Evolutionary conservation across 495 filamentous ascomycete species (phyloP), one percentile per base, ranked within the genome.

Genomic region (Pyrenula aspistea): DNA sequence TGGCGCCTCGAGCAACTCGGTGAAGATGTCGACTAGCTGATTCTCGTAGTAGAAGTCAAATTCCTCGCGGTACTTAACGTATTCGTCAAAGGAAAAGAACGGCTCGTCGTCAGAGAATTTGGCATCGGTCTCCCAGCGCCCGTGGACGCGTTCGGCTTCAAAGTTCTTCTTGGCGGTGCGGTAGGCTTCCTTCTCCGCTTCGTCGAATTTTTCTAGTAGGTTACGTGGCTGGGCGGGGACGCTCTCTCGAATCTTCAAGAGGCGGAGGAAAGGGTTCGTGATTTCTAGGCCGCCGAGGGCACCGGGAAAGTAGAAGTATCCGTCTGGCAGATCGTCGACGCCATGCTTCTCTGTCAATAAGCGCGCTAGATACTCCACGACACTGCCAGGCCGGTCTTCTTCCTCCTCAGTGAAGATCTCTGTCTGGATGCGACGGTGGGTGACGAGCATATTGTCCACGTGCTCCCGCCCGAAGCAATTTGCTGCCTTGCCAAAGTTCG

Each of bases 401-500:
- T 51, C 54, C 21, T 66, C 68, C 4, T 50, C 25, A 36, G 61
- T 68, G 62, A 80, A 83, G 22, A 77, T 66, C 15, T 57, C 62
- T 20, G 69, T 59, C 36, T 85, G 78, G 42, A 84, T 81, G 19
- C 70, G 68, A 42, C 72, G 63, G 54, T 82, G 75, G 0, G 78
- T 76, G 12, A 62, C 57, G 19, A 83, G 71, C 57, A 82, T 78
- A 56, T 71, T 69, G 53, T 83, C 76, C 21, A 83, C 72, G 58
- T 84, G 82, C 19, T 69, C 61, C 25, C 66, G 70, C 0, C 81
- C 81, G 56, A 82, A 81, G 60, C 79, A 83, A 53, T 78, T 71
- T 0, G 81, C 78, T 0, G 79, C 71, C 56, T 77, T 71, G 1
- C 80, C 81, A 50, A 85, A 83, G 51, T 82, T 83, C 55, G 69